Conservation (phyloP, 345 rosid species). For the Lenwebbia sp. region DNA sequence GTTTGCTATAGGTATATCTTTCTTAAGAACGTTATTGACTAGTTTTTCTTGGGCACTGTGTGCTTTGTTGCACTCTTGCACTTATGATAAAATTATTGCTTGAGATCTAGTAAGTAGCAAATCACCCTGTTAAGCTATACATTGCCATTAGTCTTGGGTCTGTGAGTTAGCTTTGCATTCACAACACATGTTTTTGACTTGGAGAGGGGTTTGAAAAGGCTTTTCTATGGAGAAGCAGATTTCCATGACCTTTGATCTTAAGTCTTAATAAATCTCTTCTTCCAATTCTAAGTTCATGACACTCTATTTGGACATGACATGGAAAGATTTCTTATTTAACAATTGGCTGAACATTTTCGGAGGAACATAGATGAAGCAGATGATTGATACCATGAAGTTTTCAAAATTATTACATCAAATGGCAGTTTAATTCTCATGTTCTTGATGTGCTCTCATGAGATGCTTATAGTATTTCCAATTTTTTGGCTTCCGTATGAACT, state of each 20-base stretch:
- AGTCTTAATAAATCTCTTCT: background rate
- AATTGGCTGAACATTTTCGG: background rate
- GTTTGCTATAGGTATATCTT: background rate
- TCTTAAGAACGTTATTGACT: background rate
- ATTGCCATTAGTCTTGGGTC: background rate
- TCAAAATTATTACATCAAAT: background rate
- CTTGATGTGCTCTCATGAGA: background rate
- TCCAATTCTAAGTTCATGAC: background rate
- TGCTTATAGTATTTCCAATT: background rate
- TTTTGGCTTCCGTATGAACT: background rate
- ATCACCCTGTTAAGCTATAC: background rate
- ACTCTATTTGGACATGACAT: background rate
- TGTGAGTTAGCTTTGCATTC: background rate
- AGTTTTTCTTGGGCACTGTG: background rate
- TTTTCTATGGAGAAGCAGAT: background rate
- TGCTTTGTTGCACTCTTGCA: background rate
- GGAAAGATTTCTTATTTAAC: background rate
- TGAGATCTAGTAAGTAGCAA: background rate
- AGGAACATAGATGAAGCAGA: background rate
- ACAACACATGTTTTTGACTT: background rate
- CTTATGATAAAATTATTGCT: background rate
- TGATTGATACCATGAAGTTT: background rate
- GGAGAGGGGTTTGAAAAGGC: background rate
- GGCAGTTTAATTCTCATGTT: background rate
- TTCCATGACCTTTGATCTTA: background rate